Evolutionary conservation across 331 rosid genomes (phyloP).

Genomic region (Arachis monticola): DNA sequence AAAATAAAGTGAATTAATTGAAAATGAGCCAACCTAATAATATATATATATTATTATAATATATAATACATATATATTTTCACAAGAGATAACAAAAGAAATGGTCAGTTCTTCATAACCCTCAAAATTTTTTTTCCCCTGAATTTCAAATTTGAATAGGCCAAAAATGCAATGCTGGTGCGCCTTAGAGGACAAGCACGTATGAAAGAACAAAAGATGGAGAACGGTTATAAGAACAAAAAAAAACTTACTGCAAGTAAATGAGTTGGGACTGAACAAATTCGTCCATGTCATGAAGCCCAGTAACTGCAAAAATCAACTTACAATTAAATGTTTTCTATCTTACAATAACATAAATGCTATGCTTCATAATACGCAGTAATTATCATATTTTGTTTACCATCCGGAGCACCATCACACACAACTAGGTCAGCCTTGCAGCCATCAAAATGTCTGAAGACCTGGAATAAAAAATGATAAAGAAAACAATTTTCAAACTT

Average conservation of each 20-base stretch:
- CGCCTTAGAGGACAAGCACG: neutral
- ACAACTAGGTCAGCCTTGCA: conserved; percentile 99
- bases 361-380: conserved; percentile 16
- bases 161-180: conserved; percentile 18
- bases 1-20: neutral
- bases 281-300: conserved; percentile 99
- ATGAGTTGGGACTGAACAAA: conserved; percentile 97
- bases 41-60: too few species aligned
- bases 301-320: conserved; percentile 72
- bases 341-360: neutral
- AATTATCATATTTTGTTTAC: conserved; percentile 47
- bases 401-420: conserved; percentile 99
- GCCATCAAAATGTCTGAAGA: conserved; percentile 94
- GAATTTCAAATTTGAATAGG: conserved; percentile 9
- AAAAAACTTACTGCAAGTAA: conserved; percentile 78
- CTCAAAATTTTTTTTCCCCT: conserved; percentile 7
- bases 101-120: neutral
- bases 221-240: neutral
- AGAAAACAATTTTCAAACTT: conserved; percentile 13
- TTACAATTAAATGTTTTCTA: conserved; percentile 13
- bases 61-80: too few species aligned
- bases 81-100: conserved; percentile 6
- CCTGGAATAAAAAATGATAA: conserved; percentile 58
- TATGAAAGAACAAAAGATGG: neutral
- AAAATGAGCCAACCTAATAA: neutral